phyloP scores from a whole-genome alignment of 164 flowering plant species.

The Annona squamosa region DNA sequence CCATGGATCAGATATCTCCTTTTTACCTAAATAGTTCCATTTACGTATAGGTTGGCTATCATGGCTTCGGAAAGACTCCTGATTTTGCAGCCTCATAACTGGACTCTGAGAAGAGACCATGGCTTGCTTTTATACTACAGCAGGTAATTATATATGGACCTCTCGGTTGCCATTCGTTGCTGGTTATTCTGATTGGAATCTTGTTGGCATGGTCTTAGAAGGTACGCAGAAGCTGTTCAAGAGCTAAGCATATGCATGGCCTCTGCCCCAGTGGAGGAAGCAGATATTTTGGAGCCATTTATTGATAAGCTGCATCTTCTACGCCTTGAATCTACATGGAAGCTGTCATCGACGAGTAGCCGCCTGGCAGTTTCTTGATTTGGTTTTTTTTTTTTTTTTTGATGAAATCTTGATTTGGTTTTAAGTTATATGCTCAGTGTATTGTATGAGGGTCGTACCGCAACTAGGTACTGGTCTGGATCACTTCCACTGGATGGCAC shows the following conservation, averaged over 20 bases:
- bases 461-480: no score
- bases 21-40: neutral
- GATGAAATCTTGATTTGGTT: slow-evolving; percentile 24
- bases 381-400: neutral
- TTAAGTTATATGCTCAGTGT: no score
- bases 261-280: slow-evolving; percentile 72
- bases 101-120: slow-evolving; percentile 70
- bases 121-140: slow-evolving; percentile 65
- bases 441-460: no score
- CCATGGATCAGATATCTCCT: neutral
- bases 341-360: slow-evolving; percentile 33
- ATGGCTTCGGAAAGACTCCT: slow-evolving; percentile 71
- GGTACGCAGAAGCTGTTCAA: slow-evolving; percentile 56
- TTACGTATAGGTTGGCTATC: slow-evolving; percentile 44
- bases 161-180: neutral
- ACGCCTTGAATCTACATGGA: slow-evolving; percentile 61
- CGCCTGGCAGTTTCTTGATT: slow-evolving; percentile 34
- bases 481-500: no score
- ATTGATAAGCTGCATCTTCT: slow-evolving; percentile 66
- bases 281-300: slow-evolving; percentile 53
- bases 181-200: neutral
- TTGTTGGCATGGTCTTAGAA: slow-evolving; percentile 22
- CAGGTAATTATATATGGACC: slow-evolving; percentile 22
- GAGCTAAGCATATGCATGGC: slow-evolving; percentile 86
- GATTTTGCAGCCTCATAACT: slow-evolving; percentile 68